A percentile compares a stretch with the other conserved stretches of the same genome.
Evolutionary conservation across 2,329 filamentous ascomycete genomes (phyloP).

Genomic region (Colletotrichum sp.): DNA sequence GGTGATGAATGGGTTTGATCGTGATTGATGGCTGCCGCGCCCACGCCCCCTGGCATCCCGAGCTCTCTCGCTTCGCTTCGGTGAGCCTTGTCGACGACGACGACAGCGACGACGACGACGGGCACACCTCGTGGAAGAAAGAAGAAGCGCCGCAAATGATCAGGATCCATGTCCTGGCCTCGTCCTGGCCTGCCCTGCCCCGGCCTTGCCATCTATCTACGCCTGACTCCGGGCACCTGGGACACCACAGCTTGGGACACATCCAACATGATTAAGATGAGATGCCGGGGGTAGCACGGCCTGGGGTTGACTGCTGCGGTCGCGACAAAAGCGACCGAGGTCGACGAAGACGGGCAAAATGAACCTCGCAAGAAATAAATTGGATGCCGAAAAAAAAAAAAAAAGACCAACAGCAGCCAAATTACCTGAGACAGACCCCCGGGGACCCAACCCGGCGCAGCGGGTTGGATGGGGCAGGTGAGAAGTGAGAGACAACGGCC

Average conservation of each 20-base stretch:
- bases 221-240: constrained; percentile 15
- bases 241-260: neutral
- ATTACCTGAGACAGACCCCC: neutral
- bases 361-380: neutral
- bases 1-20: neutral
- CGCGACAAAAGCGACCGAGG: constrained; percentile 13
- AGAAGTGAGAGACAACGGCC: neutral
- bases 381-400: neutral
- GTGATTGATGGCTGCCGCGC: neutral
- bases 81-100: neutral
- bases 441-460: neutral
- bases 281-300: neutral
- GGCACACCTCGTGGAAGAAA: neutral
- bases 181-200: constrained; percentile 1
- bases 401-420: neutral
- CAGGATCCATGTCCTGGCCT: constrained; percentile 13
- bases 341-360: neutral
- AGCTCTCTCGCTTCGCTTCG: neutral
- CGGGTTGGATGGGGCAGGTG: constrained; percentile 2
- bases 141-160: constrained; percentile 9
- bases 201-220: neutral
- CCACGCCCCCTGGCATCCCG: neutral
- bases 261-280: constrained; percentile 8
- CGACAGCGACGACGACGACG: neutral
- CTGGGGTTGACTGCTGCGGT: neutral